Evolutionary conservation across 2,329 filamentous ascomycete genomes (phyloP), one percentile per base, ranked within the genome.

Genomic region (Rutstroemia sp.): DNA sequence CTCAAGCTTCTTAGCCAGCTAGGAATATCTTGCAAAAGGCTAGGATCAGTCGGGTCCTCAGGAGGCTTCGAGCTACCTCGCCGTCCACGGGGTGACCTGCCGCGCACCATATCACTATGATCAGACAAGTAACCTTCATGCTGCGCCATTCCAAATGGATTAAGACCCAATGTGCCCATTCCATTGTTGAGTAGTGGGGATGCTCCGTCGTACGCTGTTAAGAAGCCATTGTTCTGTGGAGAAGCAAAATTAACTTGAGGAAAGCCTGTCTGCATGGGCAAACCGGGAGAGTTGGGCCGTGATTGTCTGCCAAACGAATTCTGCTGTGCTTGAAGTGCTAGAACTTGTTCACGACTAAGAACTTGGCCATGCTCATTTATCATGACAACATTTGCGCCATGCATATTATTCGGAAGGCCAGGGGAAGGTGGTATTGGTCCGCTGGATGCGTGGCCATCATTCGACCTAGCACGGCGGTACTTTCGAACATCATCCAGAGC

Each of bases 401-500:
- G 84, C 52, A 92, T 77, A 60, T 78, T 81, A 60, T 78, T 76
- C 54, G 82, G 81, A 56, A 86, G 73, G 51, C 85, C 84, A 45
- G 86, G 84, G 38, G 87, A 86, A 59, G 91, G 72, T 23, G 84
- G 80, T 57, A 74, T 76, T 66, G 87, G 85, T 46, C 73, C 75
- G 65, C 75, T 75, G 67, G 67, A 70, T 58, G 80, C 81, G 42
- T 86, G 80, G 23, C 86, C 87, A 67, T 96, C 92, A 65, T 91
- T 92, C 49, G 94, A 96, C 58, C 92, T 84, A 63, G 91, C 84
- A 58, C 92, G 88, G 61, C 94, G 89, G 73, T 94, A 97, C 74
- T 97, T 97, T 68, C 92, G 89, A 60, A 95, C 92, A 71, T 99
- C 94, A 67, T 99, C 94, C 58, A 99, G 79, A 52, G 94, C 92